phyloP scores from a whole-genome alignment of 1,139 yeast species.

The Nakaseomyces kungkrabaensis region DNA sequence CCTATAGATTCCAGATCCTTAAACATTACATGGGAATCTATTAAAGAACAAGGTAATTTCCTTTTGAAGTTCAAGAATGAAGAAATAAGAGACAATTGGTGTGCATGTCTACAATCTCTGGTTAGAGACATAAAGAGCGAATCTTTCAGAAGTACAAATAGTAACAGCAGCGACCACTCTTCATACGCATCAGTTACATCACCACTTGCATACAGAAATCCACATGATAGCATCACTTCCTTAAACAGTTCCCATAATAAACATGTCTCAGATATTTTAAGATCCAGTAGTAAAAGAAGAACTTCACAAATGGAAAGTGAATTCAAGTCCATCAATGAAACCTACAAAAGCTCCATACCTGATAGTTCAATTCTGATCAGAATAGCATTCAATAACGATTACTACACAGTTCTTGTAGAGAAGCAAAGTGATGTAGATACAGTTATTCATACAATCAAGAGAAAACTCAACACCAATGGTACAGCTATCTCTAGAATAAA shows the following conservation, averaged over 20 bases:
- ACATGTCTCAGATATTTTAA: slow-evolving; percentile 30
- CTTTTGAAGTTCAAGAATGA: slow-evolving; percentile 60
- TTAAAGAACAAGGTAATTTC: slow-evolving; percentile 67
- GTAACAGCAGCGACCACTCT: slow-evolving; percentile 19
- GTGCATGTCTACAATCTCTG: slow-evolving; percentile 40
- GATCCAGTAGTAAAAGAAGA: slow-evolving; percentile 21
- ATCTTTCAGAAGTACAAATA: slow-evolving; percentile 22
- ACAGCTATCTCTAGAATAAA: slow-evolving; percentile 41
- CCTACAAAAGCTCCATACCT: slow-evolving; percentile 31
- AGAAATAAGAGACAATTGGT: slow-evolving; percentile 66
- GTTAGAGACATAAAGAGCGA: slow-evolving; percentile 33
- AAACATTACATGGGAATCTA: slow-evolving; percentile 70
- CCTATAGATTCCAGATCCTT: slow-evolving; percentile 40
- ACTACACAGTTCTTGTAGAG: slow-evolving; percentile 32
- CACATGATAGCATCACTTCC: slow-evolving; percentile 25
- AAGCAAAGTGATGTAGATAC: slow-evolving; percentile 28
- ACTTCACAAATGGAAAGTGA: slow-evolving; percentile 28
- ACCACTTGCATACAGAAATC: slow-evolving; percentile 12
- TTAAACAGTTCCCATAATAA: slow-evolving; percentile 24
- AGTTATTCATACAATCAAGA: slow-evolving; percentile 28
- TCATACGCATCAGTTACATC: slow-evolving; percentile 17
- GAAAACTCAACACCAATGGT: slow-evolving; percentile 34
- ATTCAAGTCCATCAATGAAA: slow-evolving; percentile 33
- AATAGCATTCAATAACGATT: slow-evolving; percentile 32
- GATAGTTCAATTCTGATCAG: slow-evolving; percentile 31